Percentiles rank a stretch among this genome's conserved stretches.
phyloP scores from a whole-genome alignment of 345 rosid species.

The Sisymbrium altissimum region DNA sequence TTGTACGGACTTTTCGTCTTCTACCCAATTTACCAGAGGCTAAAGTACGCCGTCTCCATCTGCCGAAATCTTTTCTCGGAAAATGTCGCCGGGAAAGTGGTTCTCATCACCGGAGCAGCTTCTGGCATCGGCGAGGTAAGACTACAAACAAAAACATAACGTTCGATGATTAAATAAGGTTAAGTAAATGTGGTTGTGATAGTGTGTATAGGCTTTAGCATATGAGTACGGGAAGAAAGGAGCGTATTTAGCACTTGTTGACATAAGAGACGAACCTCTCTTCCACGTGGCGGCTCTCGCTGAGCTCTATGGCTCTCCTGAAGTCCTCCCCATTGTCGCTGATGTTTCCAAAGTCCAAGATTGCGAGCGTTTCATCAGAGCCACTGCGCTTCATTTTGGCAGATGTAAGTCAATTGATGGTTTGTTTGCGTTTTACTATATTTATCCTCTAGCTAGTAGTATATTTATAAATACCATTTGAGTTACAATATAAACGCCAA shows the following conservation, averaged over 20 bases:
- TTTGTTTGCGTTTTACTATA: neutral
- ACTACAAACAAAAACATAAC: neutral
- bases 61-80: slow-evolving; percentile 33
- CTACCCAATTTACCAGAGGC: slow-evolving; percentile 41
- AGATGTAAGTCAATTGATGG: slow-evolving; percentile 32
- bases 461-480: neutral
- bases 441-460: neutral
- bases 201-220: slow-evolving; percentile 41
- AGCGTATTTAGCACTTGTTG: slow-evolving; percentile 57
- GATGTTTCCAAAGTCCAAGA: slow-evolving; percentile 59
- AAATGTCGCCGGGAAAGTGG: slow-evolving; percentile 60
- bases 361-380: slow-evolving; percentile 42
- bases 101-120: slow-evolving; percentile 63
- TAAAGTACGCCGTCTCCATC: slow-evolving; percentile 32
- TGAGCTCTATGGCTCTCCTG: slow-evolving; percentile 45
- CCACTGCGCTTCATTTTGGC: slow-evolving; percentile 45
- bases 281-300: slow-evolving; percentile 43
- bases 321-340: slow-evolving; percentile 40
- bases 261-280: slow-evolving; percentile 43
- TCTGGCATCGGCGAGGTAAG: slow-evolving; percentile 69
- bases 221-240: slow-evolving; percentile 60
- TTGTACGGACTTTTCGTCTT: slow-evolving; percentile 35
- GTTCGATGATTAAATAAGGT: neutral
- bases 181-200: neutral
- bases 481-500: no score